Percentiles rank a stretch among this genome's conserved stretches.
phyloP scores from a whole-genome alignment of 371 early-diverging fungal genomes.

The Haplosporangium sp. region DNA sequence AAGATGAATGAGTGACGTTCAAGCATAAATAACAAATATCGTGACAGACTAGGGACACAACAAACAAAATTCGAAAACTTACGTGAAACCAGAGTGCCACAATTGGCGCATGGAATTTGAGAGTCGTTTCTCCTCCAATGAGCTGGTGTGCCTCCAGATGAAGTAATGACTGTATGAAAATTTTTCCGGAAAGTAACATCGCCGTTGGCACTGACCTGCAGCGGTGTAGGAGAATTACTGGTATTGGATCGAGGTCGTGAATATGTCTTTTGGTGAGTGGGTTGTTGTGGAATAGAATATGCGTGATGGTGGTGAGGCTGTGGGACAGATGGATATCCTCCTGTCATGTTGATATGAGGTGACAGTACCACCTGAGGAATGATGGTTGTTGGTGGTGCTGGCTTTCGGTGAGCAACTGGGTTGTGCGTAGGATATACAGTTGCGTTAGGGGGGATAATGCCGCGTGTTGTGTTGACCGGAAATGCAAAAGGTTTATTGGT shows the following conservation, averaged over 20 bases:
- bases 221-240: constrained; percentile 8
- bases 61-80: constrained; percentile 10
- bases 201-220: constrained; percentile 42
- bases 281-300: constrained; percentile 35
- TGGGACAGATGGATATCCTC: constrained; percentile 43
- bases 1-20: too few relatives aligned
- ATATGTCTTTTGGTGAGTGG: constrained; percentile 15
- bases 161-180: constrained; percentile 38
- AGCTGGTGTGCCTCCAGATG: constrained; percentile 35
- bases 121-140: constrained; percentile 48
- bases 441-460: constrained; percentile 24
- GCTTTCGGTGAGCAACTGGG: constrained; percentile 24
- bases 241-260: constrained; percentile 4
- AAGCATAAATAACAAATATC: background rate
- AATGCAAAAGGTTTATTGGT: constrained; percentile 69
- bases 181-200: constrained; percentile 45
- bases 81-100: constrained; percentile 51
- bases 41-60: background rate
- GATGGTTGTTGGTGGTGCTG: constrained; percentile 19
- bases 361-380: constrained; percentile 45
- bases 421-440: constrained; percentile 24
- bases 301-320: constrained; percentile 30
- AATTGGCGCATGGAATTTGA: constrained; percentile 47
- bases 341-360: constrained; percentile 51
- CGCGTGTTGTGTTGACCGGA: constrained; percentile 55